These are phyloP conservation scores for Phytophthora tubulina DNA, from an alignment of 352 stramenopile genomes.

Conservation along the genomic window DNA sequence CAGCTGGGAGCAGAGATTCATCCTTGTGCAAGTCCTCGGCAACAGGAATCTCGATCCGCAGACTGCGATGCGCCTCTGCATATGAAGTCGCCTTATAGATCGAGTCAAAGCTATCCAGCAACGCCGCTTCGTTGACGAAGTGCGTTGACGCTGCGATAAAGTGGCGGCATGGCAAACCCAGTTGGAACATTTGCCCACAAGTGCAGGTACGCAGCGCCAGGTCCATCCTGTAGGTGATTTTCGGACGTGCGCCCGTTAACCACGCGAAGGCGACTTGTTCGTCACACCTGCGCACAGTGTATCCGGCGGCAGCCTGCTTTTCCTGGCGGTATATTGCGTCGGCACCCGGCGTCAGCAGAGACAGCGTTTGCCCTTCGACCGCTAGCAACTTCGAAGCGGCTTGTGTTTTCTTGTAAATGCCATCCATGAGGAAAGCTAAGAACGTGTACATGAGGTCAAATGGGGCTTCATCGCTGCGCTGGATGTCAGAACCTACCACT, in stretches of 20 bases:
- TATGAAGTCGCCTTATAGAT: conserved; percentile 81
- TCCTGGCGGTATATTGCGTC: conserved; percentile 76
- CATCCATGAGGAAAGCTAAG: conserved; percentile 83
- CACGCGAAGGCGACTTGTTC: conserved; percentile 80
- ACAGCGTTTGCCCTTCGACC: conserved; percentile 22
- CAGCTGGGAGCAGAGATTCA: conserved; percentile 61
- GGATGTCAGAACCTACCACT: conserved; percentile 63
- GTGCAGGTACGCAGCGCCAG: conserved; percentile 69
- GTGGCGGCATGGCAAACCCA: conserved; percentile 82
- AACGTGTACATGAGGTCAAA: conserved; percentile 87
- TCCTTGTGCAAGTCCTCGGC: conserved; percentile 81
- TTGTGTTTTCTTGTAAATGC: conserved; percentile 78
- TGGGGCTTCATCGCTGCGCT: conserved; percentile 74
- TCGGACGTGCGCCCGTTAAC: conserved; percentile 70
- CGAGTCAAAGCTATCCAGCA: conserved; percentile 70
- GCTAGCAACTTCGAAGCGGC: conserved; percentile 60
- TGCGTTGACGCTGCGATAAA: conserved; percentile 75
- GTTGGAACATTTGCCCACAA: conserved; percentile 75
- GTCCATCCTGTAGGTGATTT: conserved; percentile 77
- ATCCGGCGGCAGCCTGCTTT: conserved; percentile 61
- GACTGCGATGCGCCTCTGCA: conserved; percentile 63
- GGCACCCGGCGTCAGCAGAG: conserved; percentile 66
- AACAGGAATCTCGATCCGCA: conserved; percentile 82
- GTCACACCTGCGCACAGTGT: conserved; percentile 72
- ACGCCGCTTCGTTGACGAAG: conserved; percentile 62